A percentile compares a stretch with the other conserved stretches of the same genome.
phyloP scores from a whole-genome alignment of 106 monocot genomes.

The Iris macrosiphon region DNA sequence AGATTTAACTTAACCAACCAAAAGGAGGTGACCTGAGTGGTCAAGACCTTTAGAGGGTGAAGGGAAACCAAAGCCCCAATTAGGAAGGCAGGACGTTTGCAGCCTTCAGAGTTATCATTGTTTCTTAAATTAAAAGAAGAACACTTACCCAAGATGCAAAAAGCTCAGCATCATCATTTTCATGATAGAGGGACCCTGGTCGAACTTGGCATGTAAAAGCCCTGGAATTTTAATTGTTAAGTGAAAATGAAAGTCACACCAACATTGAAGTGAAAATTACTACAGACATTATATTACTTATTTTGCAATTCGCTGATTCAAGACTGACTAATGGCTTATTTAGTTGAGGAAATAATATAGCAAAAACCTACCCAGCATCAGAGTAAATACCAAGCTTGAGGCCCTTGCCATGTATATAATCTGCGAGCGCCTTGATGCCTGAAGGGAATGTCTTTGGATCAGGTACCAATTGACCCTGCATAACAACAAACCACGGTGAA shows the following conservation, averaged over 20 bases:
- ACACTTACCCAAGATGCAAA: conserved; percentile 92
- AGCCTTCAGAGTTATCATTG: too few species aligned
- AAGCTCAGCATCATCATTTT: conserved; percentile 61
- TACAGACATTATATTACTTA: background rate
- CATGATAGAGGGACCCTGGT: conserved; percentile 90
- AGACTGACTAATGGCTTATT: background rate
- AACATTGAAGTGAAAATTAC: background rate
- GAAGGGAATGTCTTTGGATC: conserved; percentile 76
- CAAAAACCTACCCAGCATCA: conserved; percentile 76
- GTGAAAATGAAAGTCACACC: background rate
- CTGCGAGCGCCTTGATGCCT: conserved; percentile 83
- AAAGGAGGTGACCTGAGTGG: too few species aligned
- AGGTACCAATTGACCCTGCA: conserved; percentile 75
- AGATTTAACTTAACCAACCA: too few species aligned
- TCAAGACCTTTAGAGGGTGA: too few species aligned
- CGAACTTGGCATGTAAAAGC: conserved; percentile 90
- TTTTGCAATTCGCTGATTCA: too few species aligned
- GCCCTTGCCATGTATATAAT: conserved; percentile 83
- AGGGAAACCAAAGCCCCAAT: too few species aligned
- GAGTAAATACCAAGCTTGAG: conserved; percentile 97
- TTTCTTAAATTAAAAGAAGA: too few species aligned
- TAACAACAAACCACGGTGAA: too few species aligned
- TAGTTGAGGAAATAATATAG: background rate
- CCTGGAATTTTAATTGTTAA: conserved; percentile 38
- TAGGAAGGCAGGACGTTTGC: too few species aligned